Base-by-base conservation (phyloP, 306 rosid species). In the Rosa multiflora region DNA sequence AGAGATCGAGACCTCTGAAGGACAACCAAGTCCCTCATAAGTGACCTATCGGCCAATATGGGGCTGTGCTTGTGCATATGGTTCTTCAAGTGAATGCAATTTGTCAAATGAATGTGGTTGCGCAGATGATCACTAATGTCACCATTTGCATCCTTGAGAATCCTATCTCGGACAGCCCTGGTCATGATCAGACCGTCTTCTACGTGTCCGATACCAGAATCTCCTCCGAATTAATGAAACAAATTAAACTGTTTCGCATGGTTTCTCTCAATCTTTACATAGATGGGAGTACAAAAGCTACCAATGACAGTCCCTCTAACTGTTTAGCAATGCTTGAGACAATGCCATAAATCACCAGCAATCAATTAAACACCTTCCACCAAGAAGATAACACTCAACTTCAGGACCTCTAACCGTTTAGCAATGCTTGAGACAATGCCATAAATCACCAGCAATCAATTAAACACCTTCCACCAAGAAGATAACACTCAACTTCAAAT, bases 31-130 rank as follows among this genome's bases (percentile, higher is more conserved):
- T 96, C 97, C 82, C 99, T 90, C 93, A 89, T 89, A 61, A 96
- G 94, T 8, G 94, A 91, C 88, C 99, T 89, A 79, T 96, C 93
- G 37, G 98, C 82, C 76, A 96, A 29, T 61, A 93, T 90, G 67
- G 99, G 98, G 81, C 99, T 96, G 78, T 91, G 93, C 88, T 91
- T 96, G 84, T 96, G 99, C 98, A 96, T 93, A 67, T 96, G 99
- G 82, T 96, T 96, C 96, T 96, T 96, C 92, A 96, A 84, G 90
- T 93, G 99, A 83, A 96, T 96, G 83, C 99, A 96, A 84, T 93
- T 96, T 53, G 98, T 96, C 88, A 96, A 89, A 87, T 96, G 99
- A 66, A 96, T 91, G 80, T 93, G 98, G 88, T 96, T 96, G 67
- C 98, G 93, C 58, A 96, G 87, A 91, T 96, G 99, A 77, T 93